Evolutionary conservation across 192 early-diverging fungal genomes (phyloP), one percentile per base, ranked within the genome.

Genomic region (Backusella morwellensis): DNA sequence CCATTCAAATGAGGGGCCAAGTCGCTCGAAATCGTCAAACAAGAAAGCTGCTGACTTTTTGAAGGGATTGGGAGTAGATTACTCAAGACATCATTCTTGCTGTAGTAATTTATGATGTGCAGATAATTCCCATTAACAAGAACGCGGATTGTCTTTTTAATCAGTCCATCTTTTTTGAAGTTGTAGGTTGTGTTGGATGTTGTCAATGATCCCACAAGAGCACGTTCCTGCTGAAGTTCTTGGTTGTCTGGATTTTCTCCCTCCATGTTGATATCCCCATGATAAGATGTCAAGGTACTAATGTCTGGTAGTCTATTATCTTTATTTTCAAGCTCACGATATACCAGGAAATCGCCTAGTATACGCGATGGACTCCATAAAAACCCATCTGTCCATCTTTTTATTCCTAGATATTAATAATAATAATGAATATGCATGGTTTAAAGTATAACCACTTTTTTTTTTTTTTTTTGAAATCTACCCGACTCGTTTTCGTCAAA

Each of bases 371-470:
- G 91, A 32, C 90, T 89, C 91, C 91, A 93, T 1, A 82, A 74
- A 0, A 85, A 82, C 0, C 91, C 91, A 74, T 93, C 91, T 21
- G 92, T 93, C 92, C 92, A 94, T 9, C 92, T 84, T 72, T 90
- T 91, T 82, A 93, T 93, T 9, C 88, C 82, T 82, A 63, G 42
- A 38, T 68, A 35, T n/a, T 34, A 36, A 35, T 34, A 38, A 34
- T 15, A 36, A 50, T 40, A 40, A 71, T 71, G 23, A 29, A 35
- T 44, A 70, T 42, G 2, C 35, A 70, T 11, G 2, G 7, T 29
- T 42, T 68, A 38, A 68, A 8, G 38, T 21, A 70, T 19, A n/a
- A n/a, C 19, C 56, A 12, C 21, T 59, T 12, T 59, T 11, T 59
- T 56, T 59, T 11, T 59, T 56, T 23, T 23, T 47, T 71, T 1